Evolutionary conservation across 2,329 filamentous ascomycete species (phyloP).

Genomic region (Exophiala sp.): DNA sequence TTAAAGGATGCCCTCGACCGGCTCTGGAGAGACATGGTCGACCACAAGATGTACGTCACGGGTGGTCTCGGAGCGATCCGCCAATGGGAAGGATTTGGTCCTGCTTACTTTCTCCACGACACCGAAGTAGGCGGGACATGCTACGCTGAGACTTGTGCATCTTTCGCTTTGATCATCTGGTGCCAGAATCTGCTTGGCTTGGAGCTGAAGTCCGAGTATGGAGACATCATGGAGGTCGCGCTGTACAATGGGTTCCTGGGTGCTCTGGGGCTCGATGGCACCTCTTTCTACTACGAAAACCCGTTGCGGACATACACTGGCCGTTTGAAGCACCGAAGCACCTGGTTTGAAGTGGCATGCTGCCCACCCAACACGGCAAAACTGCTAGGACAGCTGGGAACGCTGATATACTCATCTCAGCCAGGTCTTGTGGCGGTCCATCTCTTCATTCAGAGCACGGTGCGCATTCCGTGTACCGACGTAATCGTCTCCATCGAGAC

Average conservation of each 20-base stretch:
- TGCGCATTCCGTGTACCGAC: slow-evolving; percentile 35
- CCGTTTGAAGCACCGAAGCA: slow-evolving; percentile 49
- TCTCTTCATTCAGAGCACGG: slow-evolving; percentile 51
- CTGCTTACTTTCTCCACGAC: slow-evolving; percentile 1
- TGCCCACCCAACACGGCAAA: slow-evolving; percentile 60
- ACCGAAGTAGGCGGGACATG: not conserved
- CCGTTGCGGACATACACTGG: slow-evolving; percentile 52
- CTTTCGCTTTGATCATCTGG: slow-evolving; percentile 5
- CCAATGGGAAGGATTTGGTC: slow-evolving; percentile 3
- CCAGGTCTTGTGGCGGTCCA: slow-evolving; percentile 49
- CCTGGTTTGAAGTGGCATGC: slow-evolving; percentile 60
- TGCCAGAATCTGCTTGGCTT: not conserved
- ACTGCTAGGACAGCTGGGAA: slow-evolving; percentile 54
- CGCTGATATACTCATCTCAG: slow-evolving; percentile 50
- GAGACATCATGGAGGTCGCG: slow-evolving; percentile 58
- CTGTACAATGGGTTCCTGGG: slow-evolving; percentile 60
- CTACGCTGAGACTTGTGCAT: slow-evolving; percentile 5
- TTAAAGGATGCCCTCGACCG: not conserved
- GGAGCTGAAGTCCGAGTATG: slow-evolving; percentile 49
- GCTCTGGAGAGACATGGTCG: slow-evolving; percentile 5
- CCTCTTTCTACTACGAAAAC: slow-evolving; percentile 59
- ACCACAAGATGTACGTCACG: slow-evolving; percentile 2
- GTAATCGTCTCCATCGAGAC: slow-evolving; percentile 50
- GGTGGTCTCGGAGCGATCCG: slow-evolving; percentile 1
- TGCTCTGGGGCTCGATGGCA: slow-evolving; percentile 54